Base-by-base conservation (phyloP, 2,329 filamentous ascomycete species). In the Pseudogymnoascus sp. region DNA sequence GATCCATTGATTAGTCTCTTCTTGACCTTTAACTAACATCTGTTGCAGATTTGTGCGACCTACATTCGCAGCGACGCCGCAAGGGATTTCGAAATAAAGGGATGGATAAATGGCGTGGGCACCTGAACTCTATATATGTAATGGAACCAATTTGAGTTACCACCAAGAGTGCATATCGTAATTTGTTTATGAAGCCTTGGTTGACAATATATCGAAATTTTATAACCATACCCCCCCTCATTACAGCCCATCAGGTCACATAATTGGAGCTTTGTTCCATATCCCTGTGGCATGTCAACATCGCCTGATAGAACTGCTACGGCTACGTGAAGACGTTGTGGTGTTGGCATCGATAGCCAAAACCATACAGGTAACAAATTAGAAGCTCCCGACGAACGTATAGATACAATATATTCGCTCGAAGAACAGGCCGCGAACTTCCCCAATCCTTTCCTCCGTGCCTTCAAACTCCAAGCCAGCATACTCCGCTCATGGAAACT, bases 11-110 rank as follows among this genome's bases (percentile, higher is more conserved):
- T 62, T 28, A 16, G 30, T 19, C 19, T 19, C 49, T 63, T 60
- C 55, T 41, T 63, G 39, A 66, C 39, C 30, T 30, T 58, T 19
- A 55, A 14, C 38, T 45, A 22, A 23, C 35, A 16, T 23, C 38
- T 16, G 36, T 62, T 62, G 25, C 69, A 92, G 90, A 75, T 93
- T 90, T 72, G 86, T 95, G 71, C 84, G 90, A 73, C 91, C 91
- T 67, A 93, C 90, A 22, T 92, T 86, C 75, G 86, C 87, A 55
- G 83, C 88, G 64, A 86, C 87, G 60, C 91, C 91, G n/a, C 75
- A 23, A 5, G 49, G 49, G 3, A 55, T 55, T 55, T 55, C 49
- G 28, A 55, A 55, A 35, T 55, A 55, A 55, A 33, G 16, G 49
- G 49, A 55, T 55, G 49, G 49, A 55, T 55, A 33, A 5, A 22